Conservation (phyloP, 176 grass and related monocot species). For the Typha latifolia region DNA sequence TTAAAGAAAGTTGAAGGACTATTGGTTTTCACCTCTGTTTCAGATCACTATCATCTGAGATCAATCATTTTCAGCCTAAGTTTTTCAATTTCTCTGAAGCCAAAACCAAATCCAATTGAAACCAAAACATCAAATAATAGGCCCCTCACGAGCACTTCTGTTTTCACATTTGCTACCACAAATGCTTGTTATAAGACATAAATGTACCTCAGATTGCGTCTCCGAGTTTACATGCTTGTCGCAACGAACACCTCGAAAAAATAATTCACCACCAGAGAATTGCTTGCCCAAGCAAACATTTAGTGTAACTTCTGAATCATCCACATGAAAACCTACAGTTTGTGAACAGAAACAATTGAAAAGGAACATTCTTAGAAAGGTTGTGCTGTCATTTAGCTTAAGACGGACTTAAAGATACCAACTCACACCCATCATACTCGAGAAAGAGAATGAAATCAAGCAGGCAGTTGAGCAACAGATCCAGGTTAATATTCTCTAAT, state of each 20-base stretch:
- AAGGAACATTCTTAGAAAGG: not conserved
- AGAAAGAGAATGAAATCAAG: too few species aligned
- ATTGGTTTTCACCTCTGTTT: too few species aligned
- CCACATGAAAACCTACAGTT: constrained; percentile 88
- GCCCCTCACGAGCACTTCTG: not conserved
- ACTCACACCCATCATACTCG: not conserved
- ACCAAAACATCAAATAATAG: too few species aligned
- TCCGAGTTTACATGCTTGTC: constrained; percentile 97
- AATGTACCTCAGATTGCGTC: constrained; percentile 62
- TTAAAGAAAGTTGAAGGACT: too few species aligned
- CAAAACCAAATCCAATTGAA: too few species aligned
- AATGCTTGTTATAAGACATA: not conserved
- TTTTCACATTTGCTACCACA: not conserved
- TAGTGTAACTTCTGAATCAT: constrained; percentile 95
- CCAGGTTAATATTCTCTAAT: not conserved
- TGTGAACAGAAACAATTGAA: not conserved
- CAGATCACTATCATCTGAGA: too few species aligned
- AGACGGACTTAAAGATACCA: not conserved
- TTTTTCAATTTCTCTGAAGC: too few species aligned
- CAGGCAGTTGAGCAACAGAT: too few species aligned
- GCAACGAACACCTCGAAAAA: constrained; percentile 84
- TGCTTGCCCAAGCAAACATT: constrained; percentile 96
- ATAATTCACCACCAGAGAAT: constrained; percentile 94
- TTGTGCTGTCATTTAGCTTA: not conserved
- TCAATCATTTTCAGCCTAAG: too few species aligned